Conservation (phyloP, 371 early-diverging fungal genomes). For the Mucor plumbeus region DNA sequence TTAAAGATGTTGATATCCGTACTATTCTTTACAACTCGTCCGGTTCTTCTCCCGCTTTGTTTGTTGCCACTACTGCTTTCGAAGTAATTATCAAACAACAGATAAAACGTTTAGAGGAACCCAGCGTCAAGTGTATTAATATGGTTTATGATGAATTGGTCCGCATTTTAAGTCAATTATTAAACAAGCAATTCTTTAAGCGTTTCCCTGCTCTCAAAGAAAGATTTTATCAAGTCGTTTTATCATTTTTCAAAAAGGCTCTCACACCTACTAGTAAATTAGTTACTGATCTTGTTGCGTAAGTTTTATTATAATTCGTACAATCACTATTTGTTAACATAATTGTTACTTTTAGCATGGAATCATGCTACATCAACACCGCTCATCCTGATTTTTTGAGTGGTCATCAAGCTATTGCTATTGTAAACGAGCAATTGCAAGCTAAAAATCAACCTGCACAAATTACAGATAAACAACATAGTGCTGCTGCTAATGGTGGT, state of each 20-base stretch:
- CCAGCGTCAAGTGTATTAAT: constrained; percentile 89
- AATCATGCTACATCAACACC: constrained; percentile 96
- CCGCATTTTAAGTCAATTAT: constrained; percentile 87
- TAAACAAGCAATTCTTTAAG: constrained; percentile 87
- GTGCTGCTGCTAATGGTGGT: background rate
- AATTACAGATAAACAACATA: constrained; percentile 21
- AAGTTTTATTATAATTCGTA: background rate
- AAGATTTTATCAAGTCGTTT: constrained; percentile 87
- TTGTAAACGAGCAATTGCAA: constrained; percentile 80
- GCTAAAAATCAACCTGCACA: constrained; percentile 58
- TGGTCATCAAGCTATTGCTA: constrained; percentile 94
- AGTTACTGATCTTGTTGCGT: constrained; percentile 85
- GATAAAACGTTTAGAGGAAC: constrained; percentile 95
- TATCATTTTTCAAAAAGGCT: constrained; percentile 89
- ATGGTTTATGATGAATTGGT: constrained; percentile 97
- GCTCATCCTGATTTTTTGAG: constrained; percentile 98
- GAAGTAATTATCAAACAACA: constrained; percentile 97
- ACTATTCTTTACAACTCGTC: constrained; percentile 98
- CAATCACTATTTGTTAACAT: background rate
- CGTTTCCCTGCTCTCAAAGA: constrained; percentile 95
- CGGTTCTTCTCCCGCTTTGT: constrained; percentile 95
- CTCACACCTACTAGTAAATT: constrained; percentile 91
- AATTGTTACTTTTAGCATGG: constrained; percentile 57
- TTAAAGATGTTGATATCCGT: constrained; percentile 97
- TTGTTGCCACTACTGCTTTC: constrained; percentile 97